Evolutionary conservation across 345 rosid genomes (phyloP), one percentile per base, ranked within the genome.

Genomic region (Gossypium stocksii): DNA sequence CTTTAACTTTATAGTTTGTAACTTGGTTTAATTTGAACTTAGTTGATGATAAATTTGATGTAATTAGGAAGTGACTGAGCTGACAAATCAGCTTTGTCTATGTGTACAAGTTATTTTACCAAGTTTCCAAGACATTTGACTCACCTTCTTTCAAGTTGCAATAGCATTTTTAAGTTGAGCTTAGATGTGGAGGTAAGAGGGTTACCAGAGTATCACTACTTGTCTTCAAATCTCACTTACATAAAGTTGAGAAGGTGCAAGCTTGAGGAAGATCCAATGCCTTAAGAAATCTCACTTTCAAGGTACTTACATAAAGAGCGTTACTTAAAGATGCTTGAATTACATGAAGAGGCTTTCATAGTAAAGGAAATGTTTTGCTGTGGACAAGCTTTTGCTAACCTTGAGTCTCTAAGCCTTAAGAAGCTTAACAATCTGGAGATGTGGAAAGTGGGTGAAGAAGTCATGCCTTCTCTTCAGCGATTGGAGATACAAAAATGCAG

Each of bases 401-500:
- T 81, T 60, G 66, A 63, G 2, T 19, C 54, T 16, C 49, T 80
- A n/a, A 73, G 63, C 27, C n/a, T 80, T 3, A 10, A 17, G 0
- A 10, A n/a, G 7, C 67, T 66, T 23, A 44, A 9, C 45, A 66
- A 67, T 9, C 53, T 80, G 57, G 78, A 73, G 44, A 71, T 76
- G 54, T 78, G 71, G 80, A 75, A 76, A 15, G 59, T 58, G 23
- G 46, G 19, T 46, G 43, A 29, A 19, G 45, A 38, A 54, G 51
- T 62, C 25, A 48, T 51, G 73, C 25, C 43, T 13, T 9, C 4
- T 51, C 59, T 70, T 13, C 23, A 14, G 8, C 45, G 3, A 2
- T 22, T 57, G 60, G 82, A 66, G 73, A 74, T 87, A 59, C n/a
- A 14, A 3, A 1, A 16, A 1, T 80, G 85, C 29, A 11, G 15